Percentiles rank a stretch among this genome's conserved stretches.
These are phyloP conservation scores for Mollisiaceae sp. DNA, from an alignment of 2,329 filamentous ascomycete genomes.

Conservation along the genomic window DNA sequence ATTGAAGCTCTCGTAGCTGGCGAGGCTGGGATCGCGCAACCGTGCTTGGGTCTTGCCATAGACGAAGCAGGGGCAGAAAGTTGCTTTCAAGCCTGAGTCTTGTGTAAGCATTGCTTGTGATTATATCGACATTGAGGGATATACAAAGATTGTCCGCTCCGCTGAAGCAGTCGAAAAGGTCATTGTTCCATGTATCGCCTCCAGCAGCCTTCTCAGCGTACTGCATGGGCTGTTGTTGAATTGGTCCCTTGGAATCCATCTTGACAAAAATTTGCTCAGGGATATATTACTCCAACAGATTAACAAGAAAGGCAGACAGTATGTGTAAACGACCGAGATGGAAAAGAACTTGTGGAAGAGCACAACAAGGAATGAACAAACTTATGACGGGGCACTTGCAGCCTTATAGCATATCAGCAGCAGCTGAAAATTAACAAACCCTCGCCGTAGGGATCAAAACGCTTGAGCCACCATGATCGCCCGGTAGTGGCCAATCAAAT, in stretches of 20 bases:
- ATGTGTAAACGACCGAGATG: too few relatives aligned
- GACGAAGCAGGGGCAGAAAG: conserved; percentile 39
- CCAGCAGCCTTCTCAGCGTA: conserved; percentile 27
- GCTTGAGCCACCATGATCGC: not conserved
- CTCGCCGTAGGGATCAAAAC: not conserved
- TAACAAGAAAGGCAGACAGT: too few relatives aligned
- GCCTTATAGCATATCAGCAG: not conserved
- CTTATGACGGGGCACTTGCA: not conserved
- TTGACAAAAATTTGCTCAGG: not conserved
- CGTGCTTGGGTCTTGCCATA: conserved; percentile 37
- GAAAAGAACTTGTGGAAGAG: too few relatives aligned
- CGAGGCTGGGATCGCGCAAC: conserved; percentile 34
- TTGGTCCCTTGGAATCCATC: conserved; percentile 6
- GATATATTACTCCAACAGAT: conserved; percentile 3
- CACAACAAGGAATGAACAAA: not conserved
- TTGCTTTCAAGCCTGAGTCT: conserved; percentile 34
- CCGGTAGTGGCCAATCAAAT: not conserved
- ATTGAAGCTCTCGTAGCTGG: conserved; percentile 35
- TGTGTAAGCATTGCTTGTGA: not conserved
- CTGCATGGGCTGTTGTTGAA: conserved; percentile 21
- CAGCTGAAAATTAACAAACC: conserved; percentile 2
- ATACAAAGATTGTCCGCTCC: conserved; percentile 34
- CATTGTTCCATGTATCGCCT: conserved; percentile 29
- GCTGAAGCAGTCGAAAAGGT: conserved; percentile 34
- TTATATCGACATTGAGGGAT: not conserved